phyloP scores from a whole-genome alignment of 2,329 filamentous ascomycete species.

The Grosmannia huntii region DNA sequence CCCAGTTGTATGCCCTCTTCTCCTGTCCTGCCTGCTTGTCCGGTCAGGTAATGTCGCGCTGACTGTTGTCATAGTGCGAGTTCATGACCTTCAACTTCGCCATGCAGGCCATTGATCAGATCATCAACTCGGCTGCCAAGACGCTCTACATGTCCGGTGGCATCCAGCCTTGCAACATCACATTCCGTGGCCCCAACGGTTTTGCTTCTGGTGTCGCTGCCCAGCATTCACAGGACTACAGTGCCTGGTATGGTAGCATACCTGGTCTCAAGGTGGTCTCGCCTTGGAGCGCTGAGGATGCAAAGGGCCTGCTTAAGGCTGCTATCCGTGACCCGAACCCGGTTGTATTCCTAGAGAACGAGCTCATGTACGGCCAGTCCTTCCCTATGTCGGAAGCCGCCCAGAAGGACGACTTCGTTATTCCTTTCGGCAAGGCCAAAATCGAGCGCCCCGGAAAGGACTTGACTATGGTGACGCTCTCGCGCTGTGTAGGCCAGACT shows the following conservation, averaged over 20 bases:
- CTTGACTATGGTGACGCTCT: constrained; percentile 87
- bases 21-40: neutral
- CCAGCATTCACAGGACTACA: constrained; percentile 98
- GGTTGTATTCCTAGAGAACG: constrained; percentile 81
- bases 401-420: constrained; percentile 90
- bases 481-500: constrained; percentile 88
- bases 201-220: constrained; percentile 92
- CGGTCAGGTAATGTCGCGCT: neutral
- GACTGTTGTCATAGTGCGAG: constrained; percentile 54
- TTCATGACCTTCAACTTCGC: constrained; percentile 99
- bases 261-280: constrained; percentile 94
- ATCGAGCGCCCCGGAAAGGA: constrained; percentile 94
- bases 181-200: constrained; percentile 97
- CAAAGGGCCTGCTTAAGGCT: constrained; percentile 95
- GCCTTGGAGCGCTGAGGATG: constrained; percentile 94
- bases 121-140: constrained; percentile 98
- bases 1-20: constrained; percentile 60
- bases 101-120: constrained; percentile 99
- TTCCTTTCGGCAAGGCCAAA: constrained; percentile 98
- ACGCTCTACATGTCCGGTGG: constrained; percentile 99
- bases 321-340: constrained; percentile 98
- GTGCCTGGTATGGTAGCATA: constrained; percentile 96
- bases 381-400: constrained; percentile 98
- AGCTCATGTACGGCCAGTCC: constrained; percentile 79
- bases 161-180: constrained; percentile 99